phyloP scores from a whole-genome alignment of 2,329 filamentous ascomycete genomes.

The Fusarium hainanense region DNA sequence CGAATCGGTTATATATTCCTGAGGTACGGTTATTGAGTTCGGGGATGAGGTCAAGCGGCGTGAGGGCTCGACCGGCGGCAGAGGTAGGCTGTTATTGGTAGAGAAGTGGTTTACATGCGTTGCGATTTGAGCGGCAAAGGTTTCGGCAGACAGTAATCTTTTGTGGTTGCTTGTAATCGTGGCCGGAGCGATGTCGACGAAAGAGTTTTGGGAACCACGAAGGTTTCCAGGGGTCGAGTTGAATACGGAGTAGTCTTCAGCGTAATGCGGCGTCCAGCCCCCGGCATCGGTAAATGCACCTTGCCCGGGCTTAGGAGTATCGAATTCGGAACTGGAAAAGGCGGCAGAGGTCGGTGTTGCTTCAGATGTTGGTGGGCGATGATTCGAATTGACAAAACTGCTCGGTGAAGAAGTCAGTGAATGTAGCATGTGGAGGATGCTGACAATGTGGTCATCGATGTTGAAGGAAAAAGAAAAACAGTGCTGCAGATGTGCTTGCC shows the following conservation, averaged over 20 bases:
- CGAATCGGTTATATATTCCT: constrained; percentile 47
- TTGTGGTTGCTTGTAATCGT: constrained; percentile 57
- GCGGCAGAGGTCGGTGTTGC: constrained; percentile 66
- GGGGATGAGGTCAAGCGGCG: constrained; percentile 69
- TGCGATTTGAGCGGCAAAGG: constrained; percentile 62
- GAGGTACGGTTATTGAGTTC: constrained; percentile 52
- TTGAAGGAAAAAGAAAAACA: constrained; percentile 7
- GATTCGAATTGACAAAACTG: constrained; percentile 73
- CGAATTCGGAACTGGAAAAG: constrained; percentile 66
- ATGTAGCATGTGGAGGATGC: constrained; percentile 26
- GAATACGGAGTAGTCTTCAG: constrained; percentile 74
- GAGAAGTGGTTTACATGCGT: constrained; percentile 73
- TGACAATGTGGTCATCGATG: constrained; percentile 22
- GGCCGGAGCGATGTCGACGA: constrained; percentile 58
- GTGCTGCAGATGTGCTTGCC: constrained; percentile 54
- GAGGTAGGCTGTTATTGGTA: constrained; percentile 61
- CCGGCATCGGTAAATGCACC: constrained; percentile 61
- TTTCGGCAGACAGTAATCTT: constrained; percentile 62
- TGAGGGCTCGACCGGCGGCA: constrained; percentile 70
- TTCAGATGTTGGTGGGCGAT: constrained; percentile 68
- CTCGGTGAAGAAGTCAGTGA: constrained; percentile 51
- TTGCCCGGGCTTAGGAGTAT: constrained; percentile 64
- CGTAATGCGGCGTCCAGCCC: constrained; percentile 70
- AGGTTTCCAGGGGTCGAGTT: constrained; percentile 71
- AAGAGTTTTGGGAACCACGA: constrained; percentile 57